Base-by-base conservation (phyloP, 257 asterid species). In the Leonotis leonurus region DNA sequence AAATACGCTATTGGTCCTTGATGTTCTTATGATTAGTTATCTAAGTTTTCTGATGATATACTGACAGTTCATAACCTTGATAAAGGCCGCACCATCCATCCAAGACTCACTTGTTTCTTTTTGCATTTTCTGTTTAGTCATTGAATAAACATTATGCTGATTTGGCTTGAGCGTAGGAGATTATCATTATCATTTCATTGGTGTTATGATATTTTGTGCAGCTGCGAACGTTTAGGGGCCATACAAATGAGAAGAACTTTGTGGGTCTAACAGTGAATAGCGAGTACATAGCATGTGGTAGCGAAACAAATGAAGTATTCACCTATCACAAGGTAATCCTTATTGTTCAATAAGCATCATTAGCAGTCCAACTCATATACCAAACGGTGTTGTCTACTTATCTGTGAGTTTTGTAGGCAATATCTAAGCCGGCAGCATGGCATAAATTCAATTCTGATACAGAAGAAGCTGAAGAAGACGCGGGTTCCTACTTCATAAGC, bases 241-340 rank as follows among this genome's bases (percentile, higher is more conserved):
- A 89, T 68, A 71, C 85, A 26, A 87, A 89, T 22, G 95, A 86
- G 77, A 86, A 83, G 70, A 89, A 87, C 60, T 87, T 87, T 59
- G 97, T 89, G 12, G 95, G 97, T 29, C 82, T 89, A 43, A 73
- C 90, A 2, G 95, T 78, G 53, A 84, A 81, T 73, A 69, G 75
- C 5, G 90, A 89, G 51, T 87, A 89, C 77, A 64, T 89, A 33
- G 95, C 95, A 37, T 89, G 97, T 70, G 97, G 97, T 21, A 89
- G 97, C 2, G 97, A 89, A 78, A 87, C 94, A 60, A 85, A 89
- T 52, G 95, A 89, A 77, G 95, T 83, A 6, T 87, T 75, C 44
- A 89, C 70, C 41, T 89, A 86, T 72, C 94, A 87, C 82, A 89
- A 89, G 94, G 97, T 88, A 75, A 41, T 17, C 5, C 2, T 43